Base-by-base conservation (phyloP, 257 asterid species). In the Nicotiana obtusifolia region DNA sequence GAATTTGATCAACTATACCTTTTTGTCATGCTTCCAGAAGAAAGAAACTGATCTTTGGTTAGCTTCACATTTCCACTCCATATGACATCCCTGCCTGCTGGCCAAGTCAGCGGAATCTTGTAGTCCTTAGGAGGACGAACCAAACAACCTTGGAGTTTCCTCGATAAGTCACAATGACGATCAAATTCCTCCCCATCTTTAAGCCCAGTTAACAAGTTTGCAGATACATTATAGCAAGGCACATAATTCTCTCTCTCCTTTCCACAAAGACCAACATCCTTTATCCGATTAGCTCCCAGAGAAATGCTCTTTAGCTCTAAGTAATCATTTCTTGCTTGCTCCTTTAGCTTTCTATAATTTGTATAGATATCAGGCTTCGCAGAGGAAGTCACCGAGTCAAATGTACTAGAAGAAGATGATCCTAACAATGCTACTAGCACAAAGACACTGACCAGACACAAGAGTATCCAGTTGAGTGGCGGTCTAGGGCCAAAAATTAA, bases 21-120 rank as follows among this genome's bases (percentile, higher is more conserved):
- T 89, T 96, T 96, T n/a, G 98, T 94, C 98, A 92, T 96, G 90
- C 97, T 94, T 78, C 99, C 98, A 1, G 99, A 96, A 77, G 98
- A 91, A 88, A 96, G 98, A 87, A 96, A 96, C 83, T 96, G 99
- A 83, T 94, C 98, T 89, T 94, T 94, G 82, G 97, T 88, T 83
- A 95, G 88, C 90, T 92, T 95, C 86, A 95, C 97, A 86, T 94
- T 94, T 81, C 92, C 97, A 68, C 97, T 92, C 98, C 97, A 94
- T 82, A 93, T 89, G 81, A 92, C 91, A 89, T 94, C 99, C 85
- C 94, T 92, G 80, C 99, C 97, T 75, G 90, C 82, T 33, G 99
- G 98, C 99, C 99, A 94, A 83, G 87, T 91, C 86, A 96, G 83
- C 14, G 99, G 99, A 83, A 87, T 94, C 90, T 94, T 96, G 82